Percentiles rank a stretch among this genome's conserved stretches.
phyloP scores from a whole-genome alignment of 75 land plant genomes.

The Cryptomeria japonica region DNA sequence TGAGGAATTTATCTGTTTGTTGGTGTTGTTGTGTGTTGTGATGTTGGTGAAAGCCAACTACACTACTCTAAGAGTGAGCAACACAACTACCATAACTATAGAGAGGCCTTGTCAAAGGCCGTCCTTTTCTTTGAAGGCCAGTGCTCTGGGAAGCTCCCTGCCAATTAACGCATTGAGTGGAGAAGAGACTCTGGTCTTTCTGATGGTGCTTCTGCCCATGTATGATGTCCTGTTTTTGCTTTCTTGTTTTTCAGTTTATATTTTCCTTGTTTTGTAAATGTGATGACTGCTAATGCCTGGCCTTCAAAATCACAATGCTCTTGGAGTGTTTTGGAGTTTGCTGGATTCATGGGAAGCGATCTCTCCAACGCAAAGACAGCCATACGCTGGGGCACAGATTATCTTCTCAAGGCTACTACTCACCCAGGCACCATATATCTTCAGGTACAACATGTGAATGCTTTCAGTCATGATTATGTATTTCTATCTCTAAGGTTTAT shows the following conservation, averaged over 20 bases:
- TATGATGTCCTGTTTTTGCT: conserved; percentile 7
- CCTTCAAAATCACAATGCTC: conserved; percentile 92
- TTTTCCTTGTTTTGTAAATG: not conserved
- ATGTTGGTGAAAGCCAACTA: not conserved
- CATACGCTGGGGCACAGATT: conserved; percentile 83
- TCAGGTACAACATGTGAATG: conserved; percentile 36
- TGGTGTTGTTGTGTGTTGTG: not conserved
- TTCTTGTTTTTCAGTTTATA: not conserved
- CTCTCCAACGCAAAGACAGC: conserved; percentile 61
- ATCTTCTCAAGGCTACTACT: conserved; percentile 80
- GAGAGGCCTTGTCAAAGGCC: conserved; percentile 66
- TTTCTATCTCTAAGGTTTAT: not conserved
- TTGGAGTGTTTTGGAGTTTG: conserved; percentile 96
- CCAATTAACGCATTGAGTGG: conserved; percentile 64
- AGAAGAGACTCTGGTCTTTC: conserved; percentile 73
- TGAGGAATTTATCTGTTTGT: not conserved
- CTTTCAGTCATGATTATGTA: not conserved
- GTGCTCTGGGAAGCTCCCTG: conserved; percentile 71
- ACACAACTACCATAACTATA: conserved; percentile 76
- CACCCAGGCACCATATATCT: conserved; percentile 75
- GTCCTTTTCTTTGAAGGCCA: conserved; percentile 81
- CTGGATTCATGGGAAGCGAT: conserved; percentile 67
- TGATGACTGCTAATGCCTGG: conserved; percentile 34
- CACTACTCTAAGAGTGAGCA: not conserved
- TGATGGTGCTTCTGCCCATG: conserved; percentile 62